Evolutionary conservation across 2,329 filamentous ascomycete genomes (phyloP).

Genomic region (Neofusicoccum ribis): DNA sequence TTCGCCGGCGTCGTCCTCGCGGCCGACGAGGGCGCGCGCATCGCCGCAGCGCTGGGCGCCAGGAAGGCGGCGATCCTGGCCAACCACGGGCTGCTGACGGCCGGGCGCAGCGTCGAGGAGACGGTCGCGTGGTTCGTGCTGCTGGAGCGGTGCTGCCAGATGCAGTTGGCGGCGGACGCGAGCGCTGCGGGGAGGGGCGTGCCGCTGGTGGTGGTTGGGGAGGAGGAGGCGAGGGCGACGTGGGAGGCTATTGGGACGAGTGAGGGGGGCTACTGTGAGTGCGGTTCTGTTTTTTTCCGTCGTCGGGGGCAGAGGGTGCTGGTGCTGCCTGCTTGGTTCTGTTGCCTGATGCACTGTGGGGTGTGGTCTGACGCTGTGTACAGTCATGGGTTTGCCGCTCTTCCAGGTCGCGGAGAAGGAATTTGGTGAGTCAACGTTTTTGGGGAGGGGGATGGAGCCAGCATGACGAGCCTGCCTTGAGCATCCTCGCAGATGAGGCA

Average conservation of each 20-base stretch:
- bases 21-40: slow-evolving; percentile 62
- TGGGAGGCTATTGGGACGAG: not conserved
- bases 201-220: not conserved
- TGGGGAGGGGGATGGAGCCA: too few species aligned
- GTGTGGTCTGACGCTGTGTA: too few species aligned
- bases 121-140: slow-evolving; percentile 69
- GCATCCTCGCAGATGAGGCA: too few species aligned
- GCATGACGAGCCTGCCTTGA: too few species aligned
- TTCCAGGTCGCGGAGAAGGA: too few species aligned
- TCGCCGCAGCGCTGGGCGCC: slow-evolving; percentile 64
- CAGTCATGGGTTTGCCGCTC: too few species aligned
- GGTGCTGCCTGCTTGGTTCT: too few species aligned
- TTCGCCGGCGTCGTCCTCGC: slow-evolving; percentile 66
- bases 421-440: too few species aligned
- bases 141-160: slow-evolving; percentile 67
- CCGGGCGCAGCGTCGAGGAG: slow-evolving; percentile 71
- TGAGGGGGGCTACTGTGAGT: too few species aligned
- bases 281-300: too few species aligned
- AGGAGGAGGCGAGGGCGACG: not conserved
- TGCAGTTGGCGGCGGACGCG: slow-evolving; percentile 68
- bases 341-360: too few species aligned
- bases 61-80: slow-evolving; percentile 66
- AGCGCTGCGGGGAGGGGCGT: slow-evolving; percentile 51
- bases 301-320: too few species aligned
- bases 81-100: slow-evolving; percentile 72